phyloP scores from a whole-genome alignment of 257 asterid genomes.

The Jaltomata sinuosa region DNA sequence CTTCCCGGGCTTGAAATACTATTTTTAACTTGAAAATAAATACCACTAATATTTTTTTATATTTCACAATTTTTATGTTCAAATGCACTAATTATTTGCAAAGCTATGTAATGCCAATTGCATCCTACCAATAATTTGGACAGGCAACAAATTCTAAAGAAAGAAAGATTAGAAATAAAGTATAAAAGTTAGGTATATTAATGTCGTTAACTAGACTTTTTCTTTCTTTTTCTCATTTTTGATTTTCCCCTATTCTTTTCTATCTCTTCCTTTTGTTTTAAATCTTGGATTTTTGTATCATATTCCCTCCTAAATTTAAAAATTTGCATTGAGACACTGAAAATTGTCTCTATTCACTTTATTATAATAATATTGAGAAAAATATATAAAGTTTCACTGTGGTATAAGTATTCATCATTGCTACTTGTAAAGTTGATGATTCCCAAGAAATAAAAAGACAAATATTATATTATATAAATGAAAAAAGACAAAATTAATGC shows the following conservation, averaged over 20 bases:
- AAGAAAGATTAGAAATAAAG: not conserved
- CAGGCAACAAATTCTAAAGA: not conserved
- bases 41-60: no score
- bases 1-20: no score
- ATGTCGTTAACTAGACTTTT: not conserved
- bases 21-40: no score
- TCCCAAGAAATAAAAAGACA: not conserved
- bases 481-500: not conserved
- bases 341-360: not conserved
- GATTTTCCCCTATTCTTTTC: not conserved
- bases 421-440: not conserved
- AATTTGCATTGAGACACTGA: not conserved
- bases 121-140: not conserved
- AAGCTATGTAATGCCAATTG: not conserved
- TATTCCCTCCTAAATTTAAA: slow-evolving; percentile 4
- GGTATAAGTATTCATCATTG: not conserved
- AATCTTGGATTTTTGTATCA: not conserved
- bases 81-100: not conserved
- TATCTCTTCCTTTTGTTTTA: not conserved
- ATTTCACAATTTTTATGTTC: no score
- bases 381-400: not conserved
- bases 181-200: not conserved
- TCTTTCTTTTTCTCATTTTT: not conserved
- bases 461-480: not conserved
- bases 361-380: not conserved